These are phyloP conservation scores for Cordyceps militaris DNA, from an alignment of 2,329 filamentous ascomycete genomes.

Conservation along the genomic window DNA sequence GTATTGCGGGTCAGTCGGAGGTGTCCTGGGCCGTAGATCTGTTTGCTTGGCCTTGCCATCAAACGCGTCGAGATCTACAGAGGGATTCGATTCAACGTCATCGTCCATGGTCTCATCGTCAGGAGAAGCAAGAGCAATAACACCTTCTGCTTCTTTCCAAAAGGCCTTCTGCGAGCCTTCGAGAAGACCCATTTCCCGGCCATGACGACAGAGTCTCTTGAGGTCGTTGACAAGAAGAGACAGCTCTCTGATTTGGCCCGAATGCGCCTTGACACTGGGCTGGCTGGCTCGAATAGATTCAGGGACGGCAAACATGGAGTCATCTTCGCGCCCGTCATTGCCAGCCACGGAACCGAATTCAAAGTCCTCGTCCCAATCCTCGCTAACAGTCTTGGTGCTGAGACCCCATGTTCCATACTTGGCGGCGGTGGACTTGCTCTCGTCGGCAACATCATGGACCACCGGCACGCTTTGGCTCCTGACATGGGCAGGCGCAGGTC, in stretches of 20 bases:
- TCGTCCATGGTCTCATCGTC: conserved; percentile 44
- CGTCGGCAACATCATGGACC: conserved; percentile 55
- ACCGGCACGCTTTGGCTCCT: conserved; percentile 77
- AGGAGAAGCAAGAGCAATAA: conserved; percentile 74
- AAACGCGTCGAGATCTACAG: conserved; percentile 33
- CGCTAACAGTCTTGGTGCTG: conserved; percentile 70
- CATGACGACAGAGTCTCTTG: conserved; percentile 67
- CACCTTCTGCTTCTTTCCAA: conserved; percentile 79
- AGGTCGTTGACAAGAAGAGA: conserved; percentile 76
- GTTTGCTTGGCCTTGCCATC: conserved; percentile 41
- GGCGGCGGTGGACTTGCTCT: conserved; percentile 44
- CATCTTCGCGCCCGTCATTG: conserved; percentile 29
- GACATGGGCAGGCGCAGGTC: conserved; percentile 62
- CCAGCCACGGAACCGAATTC: conserved; percentile 54
- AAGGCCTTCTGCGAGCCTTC: conserved; percentile 52
- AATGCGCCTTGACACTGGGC: conserved; percentile 74
- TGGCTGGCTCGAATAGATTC: conserved; percentile 75
- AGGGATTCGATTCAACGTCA: conserved; percentile 31
- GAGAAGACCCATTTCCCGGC: conserved; percentile 58
- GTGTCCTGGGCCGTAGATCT: conserved; percentile 38
- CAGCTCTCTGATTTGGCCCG: conserved; percentile 75
- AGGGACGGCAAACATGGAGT: conserved; percentile 45
- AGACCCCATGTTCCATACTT: conserved; percentile 81
- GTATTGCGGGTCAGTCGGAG: conserved; percentile 35
- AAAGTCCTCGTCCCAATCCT: conserved; percentile 89